Evolutionary conservation across 2,329 filamentous ascomycete genomes (phyloP), one percentile per base, ranked within the genome.

Genomic region (Cyclaneusma minus): DNA sequence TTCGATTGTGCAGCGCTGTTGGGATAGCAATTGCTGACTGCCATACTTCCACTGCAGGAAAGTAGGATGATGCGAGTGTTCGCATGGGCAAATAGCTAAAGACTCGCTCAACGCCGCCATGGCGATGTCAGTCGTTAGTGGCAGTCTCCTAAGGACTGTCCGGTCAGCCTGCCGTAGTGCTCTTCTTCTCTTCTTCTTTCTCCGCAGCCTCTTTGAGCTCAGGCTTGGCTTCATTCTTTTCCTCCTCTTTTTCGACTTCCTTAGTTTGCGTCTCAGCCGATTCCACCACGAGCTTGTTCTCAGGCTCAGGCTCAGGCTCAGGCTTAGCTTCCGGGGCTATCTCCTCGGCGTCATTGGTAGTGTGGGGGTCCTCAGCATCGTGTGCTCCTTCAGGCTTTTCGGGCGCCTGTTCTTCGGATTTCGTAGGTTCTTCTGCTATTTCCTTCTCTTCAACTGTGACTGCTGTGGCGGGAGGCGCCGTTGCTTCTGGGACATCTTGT

Each of bases 371-470:
- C n/a, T n/a, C n/a, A n/a, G n/a, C n/a, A n/a, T n/a, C n/a, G n/a
- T n/a, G n/a, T n/a, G n/a, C n/a, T n/a, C n/a, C n/a, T 13, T 5
- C 5, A 27, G 25, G 5, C 20, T 16, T 16, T 19, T 39, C 30
- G 21, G 28, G 14, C 25, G 35, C 38, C 20, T 43, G 35, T 14
- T 37, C 35, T 24, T 45, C 41, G 21, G 38, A 37, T 5, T 33
- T 35, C 24, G 44, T 41, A 15, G 44, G 40, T 12, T 44, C 38
- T 18, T 43, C 43, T 10, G 38, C 18, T 29, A 6, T 34, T 34
- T 22, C 30, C 29, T 45, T 50, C 34, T 48, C 44, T 28, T 54
- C 51, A n/a, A 56, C 55, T 27, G 57, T 52, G 27, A 56, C 49
- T 3, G 50, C 50, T 14, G 52, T 47, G n/a, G 55, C 54, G 20